Evolutionary conservation across 2,329 filamentous ascomycete genomes (phyloP), one percentile per base, ranked within the genome.

Genomic region (Phaeosphaeriaceae sp.): DNA sequence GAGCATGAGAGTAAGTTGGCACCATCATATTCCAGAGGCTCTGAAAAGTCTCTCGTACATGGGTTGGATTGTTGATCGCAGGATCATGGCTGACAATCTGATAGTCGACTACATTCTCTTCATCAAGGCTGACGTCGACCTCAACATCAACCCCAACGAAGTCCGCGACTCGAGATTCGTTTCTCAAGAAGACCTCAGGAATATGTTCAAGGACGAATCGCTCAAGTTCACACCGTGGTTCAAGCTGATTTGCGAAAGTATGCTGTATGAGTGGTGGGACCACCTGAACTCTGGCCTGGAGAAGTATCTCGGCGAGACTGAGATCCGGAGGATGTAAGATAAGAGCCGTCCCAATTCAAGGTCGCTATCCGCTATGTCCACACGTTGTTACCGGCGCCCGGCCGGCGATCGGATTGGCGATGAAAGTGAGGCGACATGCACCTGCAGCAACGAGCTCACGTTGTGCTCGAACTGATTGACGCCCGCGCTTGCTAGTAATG

Each of bases 261-360:
- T 98, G 92, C 87, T 99, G 44, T 99, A 97, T 72, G 91, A 97
- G 79, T 99, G 95, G 95, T 99, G 95, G 95, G 84, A 89, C 74
- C 89, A 91, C 80, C 86, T 98, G 56, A 90, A 95, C 69, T 83
- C 86, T 23, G 91, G 91, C 10, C 83, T 98, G 68, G 91, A 96
- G 60, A 90, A 92, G 81, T 97, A 94, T 81, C 86, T 88, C 80
- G 90, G 93, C 75, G 94, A 98, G 84, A 88, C 89, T 76, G 85
- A 91, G 75, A 97, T 98, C 72, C 89, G 93, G 69, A 89, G 94
- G 68, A 97, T 97, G 94, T 83, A 56, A 63, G 40, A 15, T 35
- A 55, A 22, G 26, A 47, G 35, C 21, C 28, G 35, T 44, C 13
- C 40, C 10, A 48, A 54, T 47, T 8, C 30, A 21, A 26, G 3